Conservation (phyloP, 495 filamentous ascomycete genomes). For the Xylaria cubensis region DNA sequence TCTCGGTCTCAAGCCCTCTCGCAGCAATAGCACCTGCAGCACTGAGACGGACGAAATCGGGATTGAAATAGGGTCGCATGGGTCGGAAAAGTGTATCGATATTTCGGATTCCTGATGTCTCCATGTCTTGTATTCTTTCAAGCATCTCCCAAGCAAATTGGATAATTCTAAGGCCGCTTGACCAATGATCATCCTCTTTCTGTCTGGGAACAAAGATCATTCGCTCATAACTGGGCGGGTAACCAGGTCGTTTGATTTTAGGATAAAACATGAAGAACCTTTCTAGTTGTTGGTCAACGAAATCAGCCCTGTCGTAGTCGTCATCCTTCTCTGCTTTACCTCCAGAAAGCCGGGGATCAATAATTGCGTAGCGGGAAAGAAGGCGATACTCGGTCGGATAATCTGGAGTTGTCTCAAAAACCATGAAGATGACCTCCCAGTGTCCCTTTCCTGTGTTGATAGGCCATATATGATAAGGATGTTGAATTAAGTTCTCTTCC, state of each 20-base stretch:
- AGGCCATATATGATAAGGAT: not conserved
- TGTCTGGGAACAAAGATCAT: conserved; percentile 5
- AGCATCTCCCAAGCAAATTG: conserved; percentile 4
- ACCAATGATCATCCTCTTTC: not conserved
- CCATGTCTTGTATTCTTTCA: not conserved
- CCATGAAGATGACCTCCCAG: conserved; percentile 8
- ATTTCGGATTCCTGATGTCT: not conserved
- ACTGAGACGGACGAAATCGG: not conserved
- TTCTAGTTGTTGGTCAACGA: no score
- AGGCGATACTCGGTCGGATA: not conserved
- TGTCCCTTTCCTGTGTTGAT: not conserved
- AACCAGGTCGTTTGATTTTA: not conserved
- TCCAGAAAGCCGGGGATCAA: not conserved
- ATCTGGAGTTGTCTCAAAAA: not conserved
- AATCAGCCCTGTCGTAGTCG: no score
- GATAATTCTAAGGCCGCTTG: not conserved
- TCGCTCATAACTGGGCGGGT: not conserved
- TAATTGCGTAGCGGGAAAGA: not conserved
- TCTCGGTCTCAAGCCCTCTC: not conserved
- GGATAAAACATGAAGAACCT: not conserved
- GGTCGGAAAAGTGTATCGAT: not conserved
- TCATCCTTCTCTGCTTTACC: not conserved
- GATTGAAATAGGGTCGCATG: conserved; percentile 8
- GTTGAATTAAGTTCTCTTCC: not conserved
- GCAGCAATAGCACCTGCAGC: conserved; percentile 6